phyloP scores from a whole-genome alignment of 495 filamentous ascomycete genomes.

The Immersiella caudata region DNA sequence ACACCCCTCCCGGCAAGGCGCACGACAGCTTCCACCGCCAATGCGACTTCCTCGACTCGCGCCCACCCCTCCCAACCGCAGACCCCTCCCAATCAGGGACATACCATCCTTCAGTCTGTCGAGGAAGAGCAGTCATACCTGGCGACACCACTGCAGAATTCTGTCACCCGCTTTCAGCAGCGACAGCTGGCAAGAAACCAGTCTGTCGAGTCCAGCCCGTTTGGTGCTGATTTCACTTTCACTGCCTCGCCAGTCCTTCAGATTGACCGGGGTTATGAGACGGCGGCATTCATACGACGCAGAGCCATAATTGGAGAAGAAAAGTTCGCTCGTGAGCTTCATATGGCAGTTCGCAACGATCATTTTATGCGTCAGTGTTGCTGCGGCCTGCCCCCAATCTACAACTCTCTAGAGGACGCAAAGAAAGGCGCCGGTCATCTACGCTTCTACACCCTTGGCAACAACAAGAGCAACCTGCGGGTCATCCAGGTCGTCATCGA shows the following conservation, averaged over 20 bases:
- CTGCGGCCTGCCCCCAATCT: conserved; percentile 31
- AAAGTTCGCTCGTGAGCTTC: conserved; percentile 29
- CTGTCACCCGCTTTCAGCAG: no score
- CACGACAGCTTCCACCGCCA: not conserved
- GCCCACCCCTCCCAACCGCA: no score
- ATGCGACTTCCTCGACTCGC: not conserved
- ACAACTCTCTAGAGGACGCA: conserved; percentile 28
- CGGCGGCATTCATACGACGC: not conserved
- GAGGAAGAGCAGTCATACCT: no score
- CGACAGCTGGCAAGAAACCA: not conserved
- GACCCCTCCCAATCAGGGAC: no score
- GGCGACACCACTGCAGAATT: no score
- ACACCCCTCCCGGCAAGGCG: not conserved
- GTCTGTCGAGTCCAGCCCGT: not conserved
- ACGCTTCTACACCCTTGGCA: conserved; percentile 32
- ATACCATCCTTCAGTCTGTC: no score
- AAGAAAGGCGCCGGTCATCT: conserved; percentile 31
- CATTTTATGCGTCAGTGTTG: conserved; percentile 32
- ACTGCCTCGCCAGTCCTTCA: not conserved
- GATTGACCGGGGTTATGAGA: not conserved
- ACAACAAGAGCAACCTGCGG: conserved; percentile 20
- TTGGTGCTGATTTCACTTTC: not conserved
- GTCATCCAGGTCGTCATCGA: conserved; percentile 35
- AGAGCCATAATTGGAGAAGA: not conserved
- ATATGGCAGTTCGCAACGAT: conserved; percentile 32